Evolutionary conservation across 108 stramenopile species (phyloP).

Genomic region (Mayamaea pseudoterrestris): DNA sequence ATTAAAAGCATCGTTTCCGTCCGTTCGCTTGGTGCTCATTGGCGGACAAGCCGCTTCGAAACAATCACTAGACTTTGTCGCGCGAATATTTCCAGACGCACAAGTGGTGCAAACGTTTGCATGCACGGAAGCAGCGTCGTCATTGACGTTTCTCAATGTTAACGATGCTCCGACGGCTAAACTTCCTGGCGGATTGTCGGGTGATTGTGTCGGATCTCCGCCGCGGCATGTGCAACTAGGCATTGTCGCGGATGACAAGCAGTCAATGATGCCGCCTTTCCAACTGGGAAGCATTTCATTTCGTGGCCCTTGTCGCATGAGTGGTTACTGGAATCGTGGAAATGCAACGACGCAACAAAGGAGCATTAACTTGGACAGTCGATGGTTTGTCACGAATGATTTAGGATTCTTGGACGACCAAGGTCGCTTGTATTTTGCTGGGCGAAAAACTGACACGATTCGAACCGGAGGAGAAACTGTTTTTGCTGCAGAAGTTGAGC

Average conservation of each 20-base stretch:
- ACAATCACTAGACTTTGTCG: constrained; percentile 9
- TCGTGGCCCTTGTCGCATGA: constrained; percentile 78
- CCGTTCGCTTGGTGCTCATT: constrained; percentile 62
- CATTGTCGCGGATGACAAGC: constrained; percentile 6
- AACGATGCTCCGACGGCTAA: not conserved
- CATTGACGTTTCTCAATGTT: constrained; percentile 68
- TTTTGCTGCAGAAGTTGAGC: constrained; percentile 78
- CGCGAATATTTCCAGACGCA: constrained; percentile 57
- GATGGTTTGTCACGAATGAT: constrained; percentile 65
- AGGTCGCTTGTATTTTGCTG: constrained; percentile 57
- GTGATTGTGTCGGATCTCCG: constrained; percentile 53
- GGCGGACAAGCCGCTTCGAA: constrained; percentile 73
- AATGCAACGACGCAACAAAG: constrained; percentile 10
- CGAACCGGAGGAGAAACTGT: constrained; percentile 89
- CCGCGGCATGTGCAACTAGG: constrained; percentile 50
- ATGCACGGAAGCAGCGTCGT: constrained; percentile 89
- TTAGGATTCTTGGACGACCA: constrained; percentile 48
- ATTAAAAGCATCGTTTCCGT: constrained; percentile 12
- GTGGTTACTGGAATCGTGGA: constrained; percentile 81
- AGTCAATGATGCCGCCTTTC: constrained; percentile 4
- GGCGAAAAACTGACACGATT: constrained; percentile 69
- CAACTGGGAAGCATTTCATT: constrained; percentile 63
- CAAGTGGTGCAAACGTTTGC: constrained; percentile 85
- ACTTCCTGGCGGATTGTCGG: constrained; percentile 3
- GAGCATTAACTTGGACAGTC: constrained; percentile 2